Evolutionary conservation across 805 yeast species (phyloP).

Genomic region (Ascoidea asiatica): DNA sequence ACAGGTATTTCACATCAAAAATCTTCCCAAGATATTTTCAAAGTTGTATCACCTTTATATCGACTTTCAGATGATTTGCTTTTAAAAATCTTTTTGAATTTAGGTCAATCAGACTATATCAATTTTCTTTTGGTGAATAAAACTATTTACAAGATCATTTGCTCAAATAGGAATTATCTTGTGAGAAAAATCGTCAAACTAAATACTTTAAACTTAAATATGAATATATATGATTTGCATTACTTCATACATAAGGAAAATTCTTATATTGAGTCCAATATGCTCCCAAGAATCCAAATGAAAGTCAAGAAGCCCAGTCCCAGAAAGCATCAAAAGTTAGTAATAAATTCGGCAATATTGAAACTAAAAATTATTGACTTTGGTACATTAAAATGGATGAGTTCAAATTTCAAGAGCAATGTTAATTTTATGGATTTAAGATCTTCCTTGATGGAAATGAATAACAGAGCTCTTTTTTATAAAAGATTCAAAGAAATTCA

Average conservation of each 20-base stretch:
- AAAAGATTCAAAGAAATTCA: background rate
- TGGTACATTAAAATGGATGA: background rate
- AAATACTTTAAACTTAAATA: too few species aligned
- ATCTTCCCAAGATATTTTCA: background rate
- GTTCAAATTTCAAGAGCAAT: background rate
- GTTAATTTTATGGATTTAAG: background rate
- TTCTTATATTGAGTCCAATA: background rate
- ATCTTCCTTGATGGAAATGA: background rate
- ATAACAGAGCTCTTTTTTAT: background rate
- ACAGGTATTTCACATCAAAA: background rate
- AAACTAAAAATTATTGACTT: background rate
- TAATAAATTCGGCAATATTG: background rate
- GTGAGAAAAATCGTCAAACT: background rate
- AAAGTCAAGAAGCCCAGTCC: too few species aligned
- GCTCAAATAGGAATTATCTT: background rate
- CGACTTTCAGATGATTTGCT: background rate
- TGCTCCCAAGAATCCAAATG: background rate
- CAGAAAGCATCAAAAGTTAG: background rate
- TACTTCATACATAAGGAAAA: background rate
- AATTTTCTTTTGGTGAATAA: background rate
- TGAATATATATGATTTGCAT: background rate
- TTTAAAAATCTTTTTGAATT: background rate
- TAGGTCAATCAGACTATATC: background rate
- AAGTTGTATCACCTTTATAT: background rate
- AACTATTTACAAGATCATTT: background rate